Percentiles rank a stretch among this genome's conserved stretches.
Evolutionary conservation across 2,329 filamentous ascomycete species (phyloP).

Genomic region (Zymoseptoria passerinii): DNA sequence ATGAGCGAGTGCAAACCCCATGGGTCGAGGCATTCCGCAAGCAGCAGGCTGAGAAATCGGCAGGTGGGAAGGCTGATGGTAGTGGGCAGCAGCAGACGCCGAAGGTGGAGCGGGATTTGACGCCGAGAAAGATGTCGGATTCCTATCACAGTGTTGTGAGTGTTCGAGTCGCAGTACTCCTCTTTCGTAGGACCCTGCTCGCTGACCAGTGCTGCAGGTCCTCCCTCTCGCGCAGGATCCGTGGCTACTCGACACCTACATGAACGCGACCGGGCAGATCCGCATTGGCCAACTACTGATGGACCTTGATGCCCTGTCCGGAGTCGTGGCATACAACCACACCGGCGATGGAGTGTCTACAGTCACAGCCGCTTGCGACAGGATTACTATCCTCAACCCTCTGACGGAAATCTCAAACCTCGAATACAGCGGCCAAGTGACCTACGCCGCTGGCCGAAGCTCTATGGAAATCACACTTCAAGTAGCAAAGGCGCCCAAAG

Average conservation of each 20-base stretch:
- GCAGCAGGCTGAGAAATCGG: slow-evolving; percentile 33
- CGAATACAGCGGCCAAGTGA: slow-evolving; percentile 60
- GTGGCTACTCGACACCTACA: slow-evolving; percentile 69
- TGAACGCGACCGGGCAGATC: slow-evolving; percentile 68
- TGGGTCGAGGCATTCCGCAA: slow-evolving; percentile 58
- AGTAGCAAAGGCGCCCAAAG: slow-evolving; percentile 57
- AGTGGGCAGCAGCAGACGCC: slow-evolving; percentile 21
- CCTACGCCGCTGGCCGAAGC: slow-evolving; percentile 64
- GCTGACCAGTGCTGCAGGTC: slow-evolving; percentile 38
- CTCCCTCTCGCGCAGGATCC: slow-evolving; percentile 64
- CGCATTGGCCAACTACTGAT: slow-evolving; percentile 66
- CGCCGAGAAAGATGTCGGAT: slow-evolving; percentile 61
- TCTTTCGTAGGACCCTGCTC: slow-evolving; percentile 2
- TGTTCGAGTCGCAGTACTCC: slow-evolving; percentile 8
- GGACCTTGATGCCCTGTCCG: slow-evolving; percentile 70
- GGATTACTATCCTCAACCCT: slow-evolving; percentile 60
- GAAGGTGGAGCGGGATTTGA: slow-evolving; percentile 44
- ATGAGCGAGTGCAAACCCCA: slow-evolving; percentile 54
- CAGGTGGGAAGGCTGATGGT: slow-evolving; percentile 22
- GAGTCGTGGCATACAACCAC: slow-evolving; percentile 67
- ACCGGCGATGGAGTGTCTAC: slow-evolving; percentile 57
- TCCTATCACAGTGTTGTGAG: slow-evolving; percentile 60
- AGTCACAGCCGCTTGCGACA: slow-evolving; percentile 56
- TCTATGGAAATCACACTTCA: slow-evolving; percentile 68
- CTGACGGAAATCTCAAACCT: slow-evolving; percentile 71